Evolutionary conservation across 2,329 filamentous ascomycete genomes (phyloP).

Genomic region (Penicillium corylophilum): DNA sequence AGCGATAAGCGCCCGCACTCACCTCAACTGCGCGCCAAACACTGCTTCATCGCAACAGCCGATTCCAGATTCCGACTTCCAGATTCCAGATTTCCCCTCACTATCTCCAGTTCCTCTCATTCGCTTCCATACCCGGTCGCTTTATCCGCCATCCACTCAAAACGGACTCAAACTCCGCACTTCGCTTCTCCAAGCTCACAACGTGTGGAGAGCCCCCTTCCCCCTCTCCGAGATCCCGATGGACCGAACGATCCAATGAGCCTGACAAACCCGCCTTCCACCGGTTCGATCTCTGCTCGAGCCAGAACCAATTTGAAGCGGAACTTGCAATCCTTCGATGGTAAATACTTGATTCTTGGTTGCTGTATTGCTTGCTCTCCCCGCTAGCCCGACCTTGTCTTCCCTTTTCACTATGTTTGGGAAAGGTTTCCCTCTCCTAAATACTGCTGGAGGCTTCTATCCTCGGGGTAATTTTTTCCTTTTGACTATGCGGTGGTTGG

Average conservation of each 20-base stretch:
- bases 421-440: constrained; percentile 40
- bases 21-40: background rate
- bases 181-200: background rate
- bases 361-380: constrained; percentile 11
- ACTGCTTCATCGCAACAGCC: background rate
- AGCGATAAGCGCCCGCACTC: background rate
- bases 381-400: constrained; percentile 11
- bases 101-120: background rate
- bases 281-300: constrained; percentile 39
- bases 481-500: constrained; percentile 2
- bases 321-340: constrained; percentile 47
- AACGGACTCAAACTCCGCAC: background rate
- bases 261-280: constrained; percentile 44
- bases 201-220: background rate
- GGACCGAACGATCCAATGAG: constrained; percentile 34
- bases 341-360: constrained; percentile 36
- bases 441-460: constrained; percentile 40
- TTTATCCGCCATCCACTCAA: background rate
- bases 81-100: no score
- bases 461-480: constrained; percentile 40
- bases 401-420: constrained; percentile 38
- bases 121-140: background rate
- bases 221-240: constrained; percentile 1
- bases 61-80: no score
- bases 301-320: constrained; percentile 43